These are phyloP conservation scores for Exophiala viscosa DNA, from an alignment of 2,329 filamentous ascomycete species.

Conservation along the genomic window DNA sequence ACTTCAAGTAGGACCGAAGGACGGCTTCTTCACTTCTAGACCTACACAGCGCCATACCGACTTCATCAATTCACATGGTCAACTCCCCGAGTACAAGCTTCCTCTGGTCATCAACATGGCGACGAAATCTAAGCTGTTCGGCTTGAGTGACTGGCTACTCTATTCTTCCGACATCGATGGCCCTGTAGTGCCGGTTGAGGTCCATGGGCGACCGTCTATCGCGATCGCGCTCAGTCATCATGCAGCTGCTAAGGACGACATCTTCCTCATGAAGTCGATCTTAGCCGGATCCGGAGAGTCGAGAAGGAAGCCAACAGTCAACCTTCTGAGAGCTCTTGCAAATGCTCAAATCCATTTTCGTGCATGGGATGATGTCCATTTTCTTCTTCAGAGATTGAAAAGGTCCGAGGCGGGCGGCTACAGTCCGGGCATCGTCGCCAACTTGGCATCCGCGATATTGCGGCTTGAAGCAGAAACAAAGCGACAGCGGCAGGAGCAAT, in stretches of 20 bases:
- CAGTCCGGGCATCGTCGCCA: slow-evolving; percentile 31
- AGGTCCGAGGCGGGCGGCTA: slow-evolving; percentile 27
- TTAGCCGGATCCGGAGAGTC: background rate
- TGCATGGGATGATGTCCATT: slow-evolving; percentile 19
- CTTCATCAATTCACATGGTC: slow-evolving; percentile 26
- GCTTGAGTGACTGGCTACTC: slow-evolving; percentile 53
- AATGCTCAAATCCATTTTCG: slow-evolving; percentile 13
- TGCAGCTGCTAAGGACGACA: slow-evolving; percentile 47
- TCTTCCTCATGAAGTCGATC: slow-evolving; percentile 26
- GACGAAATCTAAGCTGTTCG: slow-evolving; percentile 44
- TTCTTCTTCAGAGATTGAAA: slow-evolving; percentile 14
- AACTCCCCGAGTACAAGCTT: slow-evolving; percentile 33
- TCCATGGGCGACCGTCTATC: slow-evolving; percentile 48
- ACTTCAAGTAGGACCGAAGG: background rate
- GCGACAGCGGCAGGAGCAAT: background rate
- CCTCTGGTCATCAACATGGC: slow-evolving; percentile 51
- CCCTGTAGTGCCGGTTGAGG: slow-evolving; percentile 45
- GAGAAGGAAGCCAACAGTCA: slow-evolving; percentile 18
- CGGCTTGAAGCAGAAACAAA: slow-evolving; percentile 14
- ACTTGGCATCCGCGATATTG: slow-evolving; percentile 35
- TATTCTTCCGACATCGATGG: slow-evolving; percentile 52
- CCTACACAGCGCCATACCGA: slow-evolving; percentile 9
- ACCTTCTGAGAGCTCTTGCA: slow-evolving; percentile 19
- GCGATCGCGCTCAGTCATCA: slow-evolving; percentile 54
- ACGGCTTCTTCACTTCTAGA: slow-evolving; percentile 17